Conservation (phyloP, 352 stramenopile genomes). For the Elongisporangium senticosum region DNA sequence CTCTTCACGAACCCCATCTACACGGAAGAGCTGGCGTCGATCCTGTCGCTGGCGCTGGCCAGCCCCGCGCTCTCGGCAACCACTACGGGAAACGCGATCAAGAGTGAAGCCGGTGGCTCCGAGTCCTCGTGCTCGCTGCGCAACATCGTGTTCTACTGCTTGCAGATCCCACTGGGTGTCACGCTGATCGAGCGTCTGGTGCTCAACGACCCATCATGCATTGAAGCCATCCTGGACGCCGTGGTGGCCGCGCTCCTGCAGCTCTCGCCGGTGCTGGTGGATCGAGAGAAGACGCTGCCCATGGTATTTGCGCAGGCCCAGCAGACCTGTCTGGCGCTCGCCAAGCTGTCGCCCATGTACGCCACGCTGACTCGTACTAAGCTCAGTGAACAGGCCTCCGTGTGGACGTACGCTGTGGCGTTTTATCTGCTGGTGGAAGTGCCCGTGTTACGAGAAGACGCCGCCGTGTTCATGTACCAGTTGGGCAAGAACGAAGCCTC, state of each 20-base stretch:
- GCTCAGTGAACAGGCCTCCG: conserved; percentile 16
- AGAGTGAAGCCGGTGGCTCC: neutral
- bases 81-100: too few relatives aligned
- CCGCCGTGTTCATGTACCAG: conserved; percentile 38
- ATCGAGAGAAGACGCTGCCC: conserved; percentile 2
- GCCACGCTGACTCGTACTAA: conserved; percentile 23
- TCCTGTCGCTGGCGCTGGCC: conserved; percentile 39
- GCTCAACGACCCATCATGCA: conserved; percentile 40
- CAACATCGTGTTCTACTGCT: conserved; percentile 10
- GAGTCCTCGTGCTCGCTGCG: neutral
- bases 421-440: conserved; percentile 18
- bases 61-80: conserved; percentile 12
- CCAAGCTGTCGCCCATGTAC: conserved; percentile 31
- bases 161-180: conserved; percentile 33
- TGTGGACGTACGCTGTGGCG: conserved; percentile 11
- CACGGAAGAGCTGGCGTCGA: conserved; percentile 41
- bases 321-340: conserved; percentile 24
- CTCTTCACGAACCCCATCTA: conserved; percentile 55
- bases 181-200: conserved; percentile 36
- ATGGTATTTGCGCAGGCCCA: conserved; percentile 10
- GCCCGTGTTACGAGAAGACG: conserved; percentile 14
- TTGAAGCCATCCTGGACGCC: conserved; percentile 29
- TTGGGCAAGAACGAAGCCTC: conserved; percentile 18
- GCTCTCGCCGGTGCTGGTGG: conserved; percentile 4
- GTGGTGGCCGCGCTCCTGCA: conserved; percentile 27